Conservation (phyloP, 768 basidiomycete genomes). For the Neoboletus subvelutipes region DNA sequence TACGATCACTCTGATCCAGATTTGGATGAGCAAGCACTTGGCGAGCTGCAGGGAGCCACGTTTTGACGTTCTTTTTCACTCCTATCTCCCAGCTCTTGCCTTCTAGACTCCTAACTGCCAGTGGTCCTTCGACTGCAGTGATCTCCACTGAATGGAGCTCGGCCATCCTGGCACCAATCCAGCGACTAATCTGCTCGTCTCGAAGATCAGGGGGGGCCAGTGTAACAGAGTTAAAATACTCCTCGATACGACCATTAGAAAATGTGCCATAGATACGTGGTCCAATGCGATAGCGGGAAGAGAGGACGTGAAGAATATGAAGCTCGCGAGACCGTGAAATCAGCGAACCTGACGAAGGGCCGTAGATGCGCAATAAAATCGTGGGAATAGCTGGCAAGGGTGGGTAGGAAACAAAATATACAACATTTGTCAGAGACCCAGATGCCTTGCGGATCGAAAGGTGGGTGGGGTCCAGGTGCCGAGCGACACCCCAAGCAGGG, state of each 20-base stretch:
- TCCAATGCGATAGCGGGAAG: constrained; percentile 83
- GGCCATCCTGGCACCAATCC: constrained; percentile 94
- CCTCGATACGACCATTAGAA: constrained; percentile 91
- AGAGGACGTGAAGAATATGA: constrained; percentile 84
- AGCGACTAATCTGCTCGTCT: constrained; percentile 70
- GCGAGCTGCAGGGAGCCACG: constrained; percentile 71
- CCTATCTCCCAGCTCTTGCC: constrained; percentile 56
- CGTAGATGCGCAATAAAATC: constrained; percentile 89
- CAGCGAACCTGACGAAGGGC: constrained; percentile 78
- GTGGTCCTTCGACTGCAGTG: constrained; percentile 53
- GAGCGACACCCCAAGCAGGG: constrained; percentile 54
- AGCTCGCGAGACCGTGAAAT: constrained; percentile 89
- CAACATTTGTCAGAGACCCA: constrained; percentile 91
- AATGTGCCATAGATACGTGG: constrained; percentile 94
- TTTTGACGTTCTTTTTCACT: constrained; percentile 62
- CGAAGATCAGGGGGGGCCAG: constrained; percentile 77
- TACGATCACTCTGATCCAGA: constrained; percentile 44
- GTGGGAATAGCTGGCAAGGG: constrained; percentile 51
- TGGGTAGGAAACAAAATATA: constrained; percentile 90
- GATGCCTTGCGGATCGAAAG: constrained; percentile 78
- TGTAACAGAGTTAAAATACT: constrained; percentile 89
- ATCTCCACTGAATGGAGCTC: constrained; percentile 94
- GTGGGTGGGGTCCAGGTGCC: constrained; percentile 43
- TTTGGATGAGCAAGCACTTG: constrained; percentile 68
- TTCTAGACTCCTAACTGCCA: constrained; percentile 38